Base-by-base conservation (phyloP, 805 yeast species). In the Yamadazyma endophytica region DNA sequence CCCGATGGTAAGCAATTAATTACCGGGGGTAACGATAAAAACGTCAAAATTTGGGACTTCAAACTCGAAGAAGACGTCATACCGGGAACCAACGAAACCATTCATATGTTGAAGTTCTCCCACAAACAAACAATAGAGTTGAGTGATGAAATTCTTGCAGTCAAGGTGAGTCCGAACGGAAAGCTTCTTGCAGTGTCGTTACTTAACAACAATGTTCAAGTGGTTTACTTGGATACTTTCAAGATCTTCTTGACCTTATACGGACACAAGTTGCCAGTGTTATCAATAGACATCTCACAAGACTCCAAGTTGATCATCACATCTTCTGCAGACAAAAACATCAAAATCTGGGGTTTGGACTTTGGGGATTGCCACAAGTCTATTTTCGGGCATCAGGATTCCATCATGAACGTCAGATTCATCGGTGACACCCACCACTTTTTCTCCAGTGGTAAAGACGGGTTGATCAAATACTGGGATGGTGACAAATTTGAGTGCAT, bases 311-410 rank as follows among this genome's bases (percentile, higher is more conserved):
- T 92, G 45, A 73, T 92, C 39, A 78, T 90, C 32, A 86, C 97
- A 0, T 85, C 96, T 4, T 87, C 97, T 1, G 98, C 98, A 0
- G 99, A 92, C 61, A 92, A 92, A 58, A 92, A 92, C 58, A 85
- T 92, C 52, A 88, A 94, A 61, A 83, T 92, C 36, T 92, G 99
- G 99, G 99, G 99, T 31, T 65, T 92, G 36, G 98, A 92, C 56
- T 92, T 92, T 59, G 99, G 99, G 60, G 99, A 92, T 59, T 92
- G 98, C 68, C 98, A 92, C 58, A 83, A 82, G 54, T 90, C 97
- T 2, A 77, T 92, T 17, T 92, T 92, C 56, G 99, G 95, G 1
- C 99, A 92, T 55, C 95, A 88, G 50, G 99, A 92, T 56, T 82
- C 96, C 3, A 85, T 92, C 37, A 86, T 90, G 95, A 71, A 73